phyloP scores from a whole-genome alignment of 2,329 filamentous ascomycete species.

The Trichoderma endophyticum region DNA sequence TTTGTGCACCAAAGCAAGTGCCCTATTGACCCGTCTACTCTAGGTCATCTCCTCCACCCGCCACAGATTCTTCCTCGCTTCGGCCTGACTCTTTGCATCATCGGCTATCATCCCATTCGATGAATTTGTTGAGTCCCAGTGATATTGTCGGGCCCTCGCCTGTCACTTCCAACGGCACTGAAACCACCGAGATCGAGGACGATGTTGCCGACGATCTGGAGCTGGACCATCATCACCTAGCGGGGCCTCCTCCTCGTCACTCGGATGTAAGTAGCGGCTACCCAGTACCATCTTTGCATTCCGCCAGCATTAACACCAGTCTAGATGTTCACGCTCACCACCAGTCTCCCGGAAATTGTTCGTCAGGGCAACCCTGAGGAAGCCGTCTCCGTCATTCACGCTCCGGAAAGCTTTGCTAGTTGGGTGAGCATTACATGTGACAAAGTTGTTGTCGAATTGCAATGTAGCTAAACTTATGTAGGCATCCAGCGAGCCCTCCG shows the following conservation, averaged over 20 bases:
- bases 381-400: conserved; percentile 86
- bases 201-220: conserved; percentile 62
- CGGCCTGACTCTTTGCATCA: conserved; percentile 50
- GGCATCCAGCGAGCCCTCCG: conserved; percentile 41
- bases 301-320: conserved; percentile 18
- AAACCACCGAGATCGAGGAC: conserved; percentile 80
- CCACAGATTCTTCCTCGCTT: conserved; percentile 46
- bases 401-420: conserved; percentile 74
- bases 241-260: conserved; percentile 22
- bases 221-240: conserved; percentile 28
- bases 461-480: conserved; percentile 30
- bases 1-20: neutral
- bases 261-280: conserved; percentile 30
- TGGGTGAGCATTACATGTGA: conserved; percentile 59
- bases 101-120: conserved; percentile 47
- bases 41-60: conserved; percentile 37
- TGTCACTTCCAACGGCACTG: conserved; percentile 81
- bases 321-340: conserved; percentile 53
- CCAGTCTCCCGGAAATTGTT: conserved; percentile 55
- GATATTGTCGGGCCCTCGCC: conserved; percentile 77
- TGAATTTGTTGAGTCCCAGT: conserved; percentile 60
- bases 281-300: neutral
- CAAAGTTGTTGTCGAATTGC: neutral
- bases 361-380: conserved; percentile 66
- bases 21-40: neutral